Conservation (phyloP, 306 rosid species). For the Acacia confusa region DNA sequence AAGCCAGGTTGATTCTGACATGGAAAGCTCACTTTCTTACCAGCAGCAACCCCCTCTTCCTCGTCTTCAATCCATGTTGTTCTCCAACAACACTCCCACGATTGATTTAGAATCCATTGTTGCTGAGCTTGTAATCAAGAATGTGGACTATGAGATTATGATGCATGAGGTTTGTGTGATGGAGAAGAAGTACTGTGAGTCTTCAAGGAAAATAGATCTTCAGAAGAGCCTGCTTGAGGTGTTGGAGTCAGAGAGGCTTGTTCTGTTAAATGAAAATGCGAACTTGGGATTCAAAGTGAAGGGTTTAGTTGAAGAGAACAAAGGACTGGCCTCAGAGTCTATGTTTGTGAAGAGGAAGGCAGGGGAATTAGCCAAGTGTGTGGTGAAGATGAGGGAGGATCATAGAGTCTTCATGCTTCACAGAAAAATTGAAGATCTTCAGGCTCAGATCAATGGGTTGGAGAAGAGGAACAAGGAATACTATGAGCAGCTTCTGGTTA, state of each 20-base stretch:
- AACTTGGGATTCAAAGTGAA: conserved; percentile 59
- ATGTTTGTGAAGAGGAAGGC: conserved; percentile 68
- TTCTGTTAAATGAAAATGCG: conserved; percentile 81
- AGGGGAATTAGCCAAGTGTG: conserved; percentile 74
- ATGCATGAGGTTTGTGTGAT: conserved; percentile 52
- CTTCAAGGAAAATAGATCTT: conserved; percentile 68
- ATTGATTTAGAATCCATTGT: conserved; percentile 46
- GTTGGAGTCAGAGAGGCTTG: conserved; percentile 88
- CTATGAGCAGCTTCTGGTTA: conserved; percentile 57
- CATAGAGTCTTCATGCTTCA: conserved; percentile 76
- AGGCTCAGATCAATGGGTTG: conserved; percentile 75
- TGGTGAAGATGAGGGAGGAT: conserved; percentile 82
- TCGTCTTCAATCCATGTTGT: neutral
- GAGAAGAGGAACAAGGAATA: conserved; percentile 91
- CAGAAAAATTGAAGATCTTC: conserved; percentile 81
- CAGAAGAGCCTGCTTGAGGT: conserved; percentile 92
- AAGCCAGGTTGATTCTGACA: conserved; percentile 65
- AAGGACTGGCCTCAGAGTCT: conserved; percentile 67
- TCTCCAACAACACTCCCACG: neutral
- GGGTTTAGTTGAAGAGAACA: conserved; percentile 73
- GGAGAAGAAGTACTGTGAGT: conserved; percentile 61
- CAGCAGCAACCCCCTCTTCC: conserved; percentile 35
- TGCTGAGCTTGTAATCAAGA: conserved; percentile 75
- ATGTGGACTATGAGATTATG: conserved; percentile 63
- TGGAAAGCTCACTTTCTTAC: conserved; percentile 78